These are phyloP conservation scores for Pseudogymnoascus sp. DNA, from an alignment of 2,329 filamentous ascomycete species.

Conservation along the genomic window DNA sequence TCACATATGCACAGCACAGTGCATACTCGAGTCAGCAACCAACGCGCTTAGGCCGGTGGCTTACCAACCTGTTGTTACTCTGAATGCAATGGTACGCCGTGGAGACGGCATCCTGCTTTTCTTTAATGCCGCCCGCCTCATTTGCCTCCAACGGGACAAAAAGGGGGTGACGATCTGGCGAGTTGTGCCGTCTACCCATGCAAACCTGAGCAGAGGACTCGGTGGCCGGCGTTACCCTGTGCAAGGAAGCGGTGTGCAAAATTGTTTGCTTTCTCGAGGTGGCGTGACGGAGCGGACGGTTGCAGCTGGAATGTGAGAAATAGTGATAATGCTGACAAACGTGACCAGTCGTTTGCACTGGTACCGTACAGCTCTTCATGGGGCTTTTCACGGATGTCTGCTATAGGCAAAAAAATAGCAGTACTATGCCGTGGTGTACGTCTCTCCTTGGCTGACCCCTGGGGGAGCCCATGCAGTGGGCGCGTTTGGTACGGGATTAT, in stretches of 20 bases:
- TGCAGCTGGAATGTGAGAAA: neutral
- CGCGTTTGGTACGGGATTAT: neutral
- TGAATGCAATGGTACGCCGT: neutral
- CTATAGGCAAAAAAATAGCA: neutral
- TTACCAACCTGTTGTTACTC: neutral
- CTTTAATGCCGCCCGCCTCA: neutral
- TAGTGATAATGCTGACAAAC: constrained; percentile 2
- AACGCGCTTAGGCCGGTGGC: neutral
- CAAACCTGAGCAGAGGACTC: neutral
- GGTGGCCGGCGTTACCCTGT: neutral
- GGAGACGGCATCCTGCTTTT: neutral
- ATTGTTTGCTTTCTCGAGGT: neutral
- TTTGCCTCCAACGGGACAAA: neutral
- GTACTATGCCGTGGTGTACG: neutral
- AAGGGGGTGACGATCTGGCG: neutral
- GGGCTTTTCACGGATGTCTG: neutral
- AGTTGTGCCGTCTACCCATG: neutral
- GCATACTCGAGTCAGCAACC: constrained; percentile 1
- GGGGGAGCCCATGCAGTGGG: neutral
- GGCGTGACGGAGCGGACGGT: neutral
- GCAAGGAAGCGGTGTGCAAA: neutral
- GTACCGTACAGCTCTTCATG: neutral
- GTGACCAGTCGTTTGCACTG: neutral
- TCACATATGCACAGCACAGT: constrained; percentile 4
- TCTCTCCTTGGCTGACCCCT: neutral